Base-by-base conservation (phyloP, 306 rosid species). In the Malus fusca region DNA sequence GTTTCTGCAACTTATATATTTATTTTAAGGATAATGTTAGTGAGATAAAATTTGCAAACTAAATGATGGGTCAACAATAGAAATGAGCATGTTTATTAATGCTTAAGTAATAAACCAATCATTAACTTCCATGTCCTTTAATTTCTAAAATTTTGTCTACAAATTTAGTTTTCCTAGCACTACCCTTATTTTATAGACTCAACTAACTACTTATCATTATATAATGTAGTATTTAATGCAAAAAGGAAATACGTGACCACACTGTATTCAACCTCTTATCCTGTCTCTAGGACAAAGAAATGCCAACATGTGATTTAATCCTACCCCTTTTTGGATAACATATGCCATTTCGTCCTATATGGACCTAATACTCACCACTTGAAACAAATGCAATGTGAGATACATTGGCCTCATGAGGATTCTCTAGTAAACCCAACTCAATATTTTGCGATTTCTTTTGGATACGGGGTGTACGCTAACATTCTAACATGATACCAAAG, bases 251-350 rank as follows among this genome's bases (percentile, higher is more conserved):
- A 70, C 51, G 77, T 71, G 76, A 71, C 87, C 76, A 72, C 75
- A 51, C 75, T 69, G 35, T 59, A 44, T 72, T 77, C 82, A 56
- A 73, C 71, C 44, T 77, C 82, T 74, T 90, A 80, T 85, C 88
- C 51, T 74, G 73, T 88, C 81, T 81, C 80, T 77, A 12, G 48
- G 68, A 43, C 51, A 72, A 72, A 79, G 51, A 75, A 79, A 78
- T 74, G 10, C 37, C 81, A 79, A 66, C 76, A 72, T 83, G 82
- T 77, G 58, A 72, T 80, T 82, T 77, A 67, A 84, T 74, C 84
- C 79, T 61, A 43, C 65, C 79, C 69, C 48, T 71, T 51, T 22
- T 64, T 25, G 70, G 85, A 83, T 83, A 85, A 81, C 66, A 14
- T 74, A 55, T 66, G 48, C 79, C 66, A 62, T 40, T 67, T 42